Base-by-base conservation (phyloP, 345 rosid genomes). In the Eucalyptus shirleyi region DNA sequence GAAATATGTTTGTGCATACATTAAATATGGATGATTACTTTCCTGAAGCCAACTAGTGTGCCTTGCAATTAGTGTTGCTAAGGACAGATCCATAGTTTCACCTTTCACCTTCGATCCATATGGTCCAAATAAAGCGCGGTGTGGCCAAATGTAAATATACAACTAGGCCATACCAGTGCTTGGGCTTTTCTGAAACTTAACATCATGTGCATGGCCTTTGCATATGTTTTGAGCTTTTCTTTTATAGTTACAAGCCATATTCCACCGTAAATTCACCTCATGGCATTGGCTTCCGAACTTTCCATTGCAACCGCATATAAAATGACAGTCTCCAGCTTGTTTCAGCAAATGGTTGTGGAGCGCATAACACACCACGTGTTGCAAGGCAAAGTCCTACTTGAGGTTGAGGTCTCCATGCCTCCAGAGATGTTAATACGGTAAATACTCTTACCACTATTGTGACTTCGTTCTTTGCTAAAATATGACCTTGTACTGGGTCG, bases 321-420 rank as follows among this genome's bases (percentile, higher is more conserved):
- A 40, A 42, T 77, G 85, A 77, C 83, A 77, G 85, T 21, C 53
- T 34, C 23, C 6, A 12, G 47, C 82, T 85, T 56, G 86, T 87
- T 90, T 87, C 96, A 95, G 99, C 94, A 95, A 92, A 92, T 95
- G 93, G 91, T 55, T 86, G 94, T 96, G 40, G 96, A 94, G 91
- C 95, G 95, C 55, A 77, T 95, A 62, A 96, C 96, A 51, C 93
- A 89, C 4, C 99, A 98, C 92, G 90, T 92, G 91, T 87, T 97
- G 93, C 96, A 94, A 90, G 95, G 93, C 89, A 95, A 93, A 91
- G 90, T 93, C 69, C 92, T 97, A 16, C 96, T 96, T 11, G 94
- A 94, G 67, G 88, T 94, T 37, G 95, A 93, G 89, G 92, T 94
- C 34, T 90, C 92, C 86, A 91, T 93, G 94, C 92, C 93, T 19